Evolutionary conservation across 164 flowering plant species (phyloP).

Genomic region (Cinnamomum chago): DNA sequence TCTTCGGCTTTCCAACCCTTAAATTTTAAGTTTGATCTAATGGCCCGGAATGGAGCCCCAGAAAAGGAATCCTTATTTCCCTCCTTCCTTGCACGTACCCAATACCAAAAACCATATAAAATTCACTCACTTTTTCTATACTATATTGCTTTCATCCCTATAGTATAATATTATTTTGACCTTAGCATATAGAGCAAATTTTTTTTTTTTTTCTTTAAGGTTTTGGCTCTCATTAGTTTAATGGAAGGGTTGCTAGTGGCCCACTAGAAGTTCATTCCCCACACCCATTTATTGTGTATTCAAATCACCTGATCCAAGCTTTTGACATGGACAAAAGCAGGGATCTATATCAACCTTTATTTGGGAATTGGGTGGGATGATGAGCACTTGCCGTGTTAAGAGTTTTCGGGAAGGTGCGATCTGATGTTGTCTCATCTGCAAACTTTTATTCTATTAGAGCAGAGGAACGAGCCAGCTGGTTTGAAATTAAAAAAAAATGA

Average conservation of each 20-base stretch:
- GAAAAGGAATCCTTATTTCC: not conserved
- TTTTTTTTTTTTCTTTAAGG: too few species aligned
- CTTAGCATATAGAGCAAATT: not conserved
- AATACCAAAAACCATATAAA: not conserved
- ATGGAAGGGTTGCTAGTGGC: not conserved
- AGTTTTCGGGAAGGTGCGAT: conserved; percentile 3
- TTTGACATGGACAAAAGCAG: conserved; percentile 3
- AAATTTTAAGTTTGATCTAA: not conserved
- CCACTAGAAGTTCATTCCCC: conserved; percentile 7
- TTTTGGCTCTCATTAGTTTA: not conserved
- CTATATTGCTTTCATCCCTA: not conserved
- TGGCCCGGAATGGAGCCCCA: conserved; percentile 1
- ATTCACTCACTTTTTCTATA: too few species aligned
- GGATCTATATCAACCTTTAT: conserved; percentile 7
- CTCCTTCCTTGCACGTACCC: not conserved
- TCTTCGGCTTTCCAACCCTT: conserved; percentile 10
- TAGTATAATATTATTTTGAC: conserved; percentile 5
- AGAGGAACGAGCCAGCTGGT: too few species aligned
- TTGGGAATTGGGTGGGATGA: not conserved
- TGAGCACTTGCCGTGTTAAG: not conserved
- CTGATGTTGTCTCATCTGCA: not conserved
- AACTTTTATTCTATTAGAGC: too few species aligned
- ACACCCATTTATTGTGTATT: not conserved
- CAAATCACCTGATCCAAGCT: conserved; percentile 17
- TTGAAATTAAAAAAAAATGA: too few species aligned